Evolutionary conservation across 1,284 basidiomycete genomes (phyloP), one percentile per base, ranked within the genome.

Genomic region (Austroboletus novae-zelandiae): DNA sequence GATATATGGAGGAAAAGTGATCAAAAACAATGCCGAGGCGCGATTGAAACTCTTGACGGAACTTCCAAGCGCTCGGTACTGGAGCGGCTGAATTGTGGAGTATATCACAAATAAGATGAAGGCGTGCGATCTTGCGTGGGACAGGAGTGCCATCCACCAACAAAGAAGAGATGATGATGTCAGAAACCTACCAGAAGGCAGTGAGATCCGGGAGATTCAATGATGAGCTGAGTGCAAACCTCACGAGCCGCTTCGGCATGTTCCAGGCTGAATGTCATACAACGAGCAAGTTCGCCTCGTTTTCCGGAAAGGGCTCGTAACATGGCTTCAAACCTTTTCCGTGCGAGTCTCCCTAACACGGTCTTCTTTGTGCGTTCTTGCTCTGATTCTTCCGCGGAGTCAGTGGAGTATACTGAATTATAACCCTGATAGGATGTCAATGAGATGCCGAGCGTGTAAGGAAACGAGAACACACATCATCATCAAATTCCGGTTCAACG

Each of bases 41-140:
- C 13, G 83, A 77, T 65, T 98, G 94, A 61, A 98, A 94, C 57
- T 94, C 89, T 54, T 91, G 85, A 31, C 95, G 84, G 70, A 92
- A 98, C 66, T 91, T 92, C 94, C 94, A 98, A 15, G 92, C 92
- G 68, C 88, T 91, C 2, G 91, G 87, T 9, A 94, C 78, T 4
- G 91, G 75, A 5, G 87, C 88, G 35, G 93, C 94, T 3, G 92
- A 94, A 67, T 99, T 99, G 74, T 98, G 94, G 27, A 99, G 78
- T 55, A 99, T 97, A 65, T 99, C 97, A 61, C 94, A 98, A 48
- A 99, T 91, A 42, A 98, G 81, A 71, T 98, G 88, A 25, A 99
- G 81, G 9, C 97, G 85, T 7, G 97, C 93, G 43, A 99, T 82
- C 68, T 99, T 99, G 57, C 95, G 85, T 34, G 97, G 95, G 11